Percentiles rank a stretch among this genome's conserved stretches.
Evolutionary conservation across 352 stramenopile species (phyloP).

Genomic region (Pythium brassicae): DNA sequence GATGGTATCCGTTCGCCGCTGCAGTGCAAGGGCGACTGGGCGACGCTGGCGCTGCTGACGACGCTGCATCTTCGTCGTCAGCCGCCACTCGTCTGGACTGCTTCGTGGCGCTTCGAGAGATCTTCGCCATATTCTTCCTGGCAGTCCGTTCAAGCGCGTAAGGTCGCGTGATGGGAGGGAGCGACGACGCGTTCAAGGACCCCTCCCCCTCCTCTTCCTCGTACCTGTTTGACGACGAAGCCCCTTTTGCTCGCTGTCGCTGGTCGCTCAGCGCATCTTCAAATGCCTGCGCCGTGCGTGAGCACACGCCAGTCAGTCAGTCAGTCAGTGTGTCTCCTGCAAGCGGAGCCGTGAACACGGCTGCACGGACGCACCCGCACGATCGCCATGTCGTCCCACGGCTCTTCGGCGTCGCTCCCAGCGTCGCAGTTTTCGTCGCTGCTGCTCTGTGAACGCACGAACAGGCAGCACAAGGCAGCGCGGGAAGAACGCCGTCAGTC

Average conservation of each 20-base stretch:
- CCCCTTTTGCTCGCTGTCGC: constrained; percentile 9
- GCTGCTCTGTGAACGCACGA: constrained; percentile 24
- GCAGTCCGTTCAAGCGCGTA: neutral
- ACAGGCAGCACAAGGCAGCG: neutral
- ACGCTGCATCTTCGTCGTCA: constrained; percentile 17
- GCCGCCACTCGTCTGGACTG: constrained; percentile 17
- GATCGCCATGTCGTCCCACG: constrained; percentile 84
- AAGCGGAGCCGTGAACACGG: neutral
- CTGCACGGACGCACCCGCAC: constrained; percentile 36
- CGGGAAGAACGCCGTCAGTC: neutral
- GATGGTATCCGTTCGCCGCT: constrained; percentile 1
- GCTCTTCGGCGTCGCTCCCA: constrained; percentile 31
- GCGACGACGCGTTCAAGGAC: too few species aligned
- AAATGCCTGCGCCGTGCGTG: constrained; percentile 40
- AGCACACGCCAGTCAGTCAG: neutral
- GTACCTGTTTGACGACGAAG: neutral
- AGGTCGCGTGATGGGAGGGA: too few species aligned
- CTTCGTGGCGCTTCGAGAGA: constrained; percentile 16
- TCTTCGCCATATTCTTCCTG: constrained; percentile 24
- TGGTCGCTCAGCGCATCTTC: constrained; percentile 61
- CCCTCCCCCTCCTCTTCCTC: neutral
- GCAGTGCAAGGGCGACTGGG: neutral
- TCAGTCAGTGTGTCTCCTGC: neutral
- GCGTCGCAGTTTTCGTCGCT: constrained; percentile 31
- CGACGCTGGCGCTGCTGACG: neutral